Evolutionary conservation across 2,329 filamentous ascomycete species (phyloP), one percentile per base, ranked within the genome.

Genomic region (Apiospora rasikravindrae): DNA sequence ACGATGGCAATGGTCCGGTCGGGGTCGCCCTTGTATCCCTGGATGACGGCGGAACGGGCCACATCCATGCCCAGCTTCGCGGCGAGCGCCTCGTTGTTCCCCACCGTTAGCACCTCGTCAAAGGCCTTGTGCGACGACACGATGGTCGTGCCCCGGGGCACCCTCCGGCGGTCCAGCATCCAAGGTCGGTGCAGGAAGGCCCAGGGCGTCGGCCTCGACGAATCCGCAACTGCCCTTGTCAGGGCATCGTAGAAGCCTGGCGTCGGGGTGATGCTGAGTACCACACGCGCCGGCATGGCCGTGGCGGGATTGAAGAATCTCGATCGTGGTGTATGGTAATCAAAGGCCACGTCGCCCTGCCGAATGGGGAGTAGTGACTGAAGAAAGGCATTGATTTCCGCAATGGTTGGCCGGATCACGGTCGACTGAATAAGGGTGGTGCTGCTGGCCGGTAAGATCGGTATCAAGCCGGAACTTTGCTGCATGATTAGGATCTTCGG

Each of bases 261-360:
- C 10, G 74, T 76, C 5, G 75, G 74, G 22, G 74, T 74, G 70
- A 75, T 73, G 69, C 73, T 73, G 40, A 75, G 71, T 8, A 76
- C 64, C 42, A 73, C 44, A 42, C 71, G 71, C 4, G 71, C 49
- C 8, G 71, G 71, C 19, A 29, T 14, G 5, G 44, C 29, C 1
- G 13, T 37, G 33, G 53, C 70, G 45, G 70, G 61, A 44, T 71
- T 51, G 33, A 71, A 71, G 19, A 49, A 40, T 29, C 40, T 40
- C 45, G 67, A 71, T 19, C 74, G 73, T 2, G 74, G 74, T 5
- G 47, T 70, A 29, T 75, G 73, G 64, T 74, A 75, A 1, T 57
- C 40, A 22, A 74, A 73, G 0, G 49, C 64, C 1, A 71, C 61
- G 49, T 75, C 73, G 37, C 71, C 71, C 14, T 70, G 47, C 8